Evolutionary conservation across 208 protist genomes (phyloP), one percentile per base, ranked within the genome.

Genomic region (Leishmania turanica): DNA sequence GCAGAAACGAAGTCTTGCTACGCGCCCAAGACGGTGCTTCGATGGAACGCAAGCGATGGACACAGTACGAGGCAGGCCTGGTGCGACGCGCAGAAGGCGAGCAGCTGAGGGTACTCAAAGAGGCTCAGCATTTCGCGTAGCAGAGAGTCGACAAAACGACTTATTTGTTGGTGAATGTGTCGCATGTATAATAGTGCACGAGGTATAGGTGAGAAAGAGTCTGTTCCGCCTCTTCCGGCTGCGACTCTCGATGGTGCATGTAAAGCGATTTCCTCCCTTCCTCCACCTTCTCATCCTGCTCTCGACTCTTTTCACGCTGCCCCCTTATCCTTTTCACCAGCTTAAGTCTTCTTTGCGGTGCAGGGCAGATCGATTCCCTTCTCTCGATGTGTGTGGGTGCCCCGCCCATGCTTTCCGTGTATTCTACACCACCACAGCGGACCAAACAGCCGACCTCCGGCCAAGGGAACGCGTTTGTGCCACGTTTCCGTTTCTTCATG

Each of bases 11-110:
- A 71, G 40, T 90, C 40, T 51, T 95, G 58, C 85, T 97, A 56
- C 88, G 90, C 24, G 85, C 88, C 40, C 87, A 89, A 78, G 91
- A 92, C 69, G 81, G 79, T 54, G 85, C 65, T n/a, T 89, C 88
- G 24, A 86, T 95, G 75, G 94, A 97, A 82, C 88, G 89, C 73
- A 83, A 89, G 64, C 86, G 91, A 58, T 97, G 94, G 94, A 69
- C 75, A 53, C 90, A 96, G 75, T 87, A 91, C 81, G 94, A 97
- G 81, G 86, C 89, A 13, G 86, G 91, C 37, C 82, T 91, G 19
- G 75, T 82, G 66, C 82, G 82, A 27, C 74, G 74, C 45, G 56
- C 82, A 37, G 77, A 82, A 70, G 64, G 31, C 58, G 82, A 65
- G 58, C 78, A 86, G 82, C 75, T 76, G 34, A 42, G 62, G 34